Evolutionary conservation across 1,139 yeast genomes (phyloP).

Genomic region (Yamadazyma siamensis): DNA sequence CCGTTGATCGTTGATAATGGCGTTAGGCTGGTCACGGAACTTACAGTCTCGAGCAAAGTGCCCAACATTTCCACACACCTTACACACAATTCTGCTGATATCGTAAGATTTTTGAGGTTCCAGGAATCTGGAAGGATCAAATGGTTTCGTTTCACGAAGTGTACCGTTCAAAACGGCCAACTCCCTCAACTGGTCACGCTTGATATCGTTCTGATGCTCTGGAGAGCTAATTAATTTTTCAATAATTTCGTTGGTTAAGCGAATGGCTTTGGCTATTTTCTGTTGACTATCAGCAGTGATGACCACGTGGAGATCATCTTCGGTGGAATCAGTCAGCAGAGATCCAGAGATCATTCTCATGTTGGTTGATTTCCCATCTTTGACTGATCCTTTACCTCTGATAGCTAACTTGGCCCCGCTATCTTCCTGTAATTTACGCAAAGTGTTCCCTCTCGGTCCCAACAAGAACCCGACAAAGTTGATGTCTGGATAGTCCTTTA

Average conservation of each 20-base stretch:
- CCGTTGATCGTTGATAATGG: not conserved
- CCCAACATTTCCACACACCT: slow-evolving; percentile 76
- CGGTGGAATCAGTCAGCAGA: slow-evolving; percentile 22
- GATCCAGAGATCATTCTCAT: slow-evolving; percentile 11
- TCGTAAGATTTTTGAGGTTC: slow-evolving; percentile 53
- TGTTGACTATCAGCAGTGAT: slow-evolving; percentile 82
- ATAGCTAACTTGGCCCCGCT: slow-evolving; percentile 86
- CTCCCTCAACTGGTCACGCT: slow-evolving; percentile 86
- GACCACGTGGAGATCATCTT: slow-evolving; percentile 84
- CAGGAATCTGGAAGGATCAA: slow-evolving; percentile 49
- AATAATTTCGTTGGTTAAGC: slow-evolving; percentile 71
- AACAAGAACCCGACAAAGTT: slow-evolving; percentile 87
- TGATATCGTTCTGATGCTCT: slow-evolving; percentile 88
- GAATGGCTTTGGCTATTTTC: slow-evolving; percentile 72
- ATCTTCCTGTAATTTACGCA: slow-evolving; percentile 73
- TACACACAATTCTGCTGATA: slow-evolving; percentile 64
- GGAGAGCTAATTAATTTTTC: slow-evolving; percentile 86
- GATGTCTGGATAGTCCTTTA: slow-evolving; percentile 82
- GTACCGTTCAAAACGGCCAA: slow-evolving; percentile 95
- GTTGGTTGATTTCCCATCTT: slow-evolving; percentile 68
- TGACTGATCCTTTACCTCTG: slow-evolving; percentile 92
- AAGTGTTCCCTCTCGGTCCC: slow-evolving; percentile 95
- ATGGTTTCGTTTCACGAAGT: slow-evolving; percentile 73
- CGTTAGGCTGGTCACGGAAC: slow-evolving; percentile 10
- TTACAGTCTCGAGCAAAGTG: slow-evolving; percentile 89